Evolutionary conservation across 2,329 filamentous ascomycete genomes (phyloP).

Genomic region (Macrophomina tecta): DNA sequence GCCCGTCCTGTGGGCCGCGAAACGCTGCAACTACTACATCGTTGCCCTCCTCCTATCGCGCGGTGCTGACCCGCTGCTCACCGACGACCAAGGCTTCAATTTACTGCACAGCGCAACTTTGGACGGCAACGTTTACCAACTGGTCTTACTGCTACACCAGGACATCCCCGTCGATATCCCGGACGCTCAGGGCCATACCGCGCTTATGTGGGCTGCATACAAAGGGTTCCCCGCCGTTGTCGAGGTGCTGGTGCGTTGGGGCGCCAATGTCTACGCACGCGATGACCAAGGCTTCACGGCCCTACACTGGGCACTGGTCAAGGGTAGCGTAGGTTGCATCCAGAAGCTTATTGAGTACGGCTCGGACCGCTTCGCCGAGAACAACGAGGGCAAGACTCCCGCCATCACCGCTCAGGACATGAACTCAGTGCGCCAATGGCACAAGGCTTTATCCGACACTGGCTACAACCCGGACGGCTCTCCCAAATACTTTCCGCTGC

Average conservation of each 20-base stretch:
- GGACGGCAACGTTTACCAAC: conserved; percentile 90
- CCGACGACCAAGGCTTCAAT: conserved; percentile 96
- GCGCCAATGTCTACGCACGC: conserved; percentile 86
- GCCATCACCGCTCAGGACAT: conserved; percentile 85
- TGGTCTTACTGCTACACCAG: conserved; percentile 89
- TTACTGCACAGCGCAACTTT: conserved; percentile 96
- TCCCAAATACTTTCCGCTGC: conserved; percentile 74
- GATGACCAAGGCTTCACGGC: conserved; percentile 95
- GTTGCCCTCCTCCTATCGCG: conserved; percentile 90
- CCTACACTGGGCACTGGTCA: conserved; percentile 94
- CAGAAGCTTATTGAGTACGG: conserved; percentile 96
- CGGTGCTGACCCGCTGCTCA: conserved; percentile 90
- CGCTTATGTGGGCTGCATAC: conserved; percentile 98
- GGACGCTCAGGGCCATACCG: conserved; percentile 89
- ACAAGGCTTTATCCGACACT: conserved; percentile 79
- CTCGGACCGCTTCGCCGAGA: conserved; percentile 89
- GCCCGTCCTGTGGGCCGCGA: conserved; percentile 94
- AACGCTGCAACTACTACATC: conserved; percentile 95
- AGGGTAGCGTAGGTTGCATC: conserved; percentile 86
- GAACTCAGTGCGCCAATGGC: conserved; percentile 83
- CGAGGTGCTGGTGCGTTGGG: conserved; percentile 91
- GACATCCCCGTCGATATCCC: conserved; percentile 92
- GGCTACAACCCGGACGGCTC: conserved; percentile 83
- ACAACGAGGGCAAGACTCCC: conserved; percentile 88
- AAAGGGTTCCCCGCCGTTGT: conserved; percentile 94